These are phyloP conservation scores for Dalbergia cochinchinensis DNA, from an alignment of 306 rosid species.

Conservation along the genomic window DNA sequence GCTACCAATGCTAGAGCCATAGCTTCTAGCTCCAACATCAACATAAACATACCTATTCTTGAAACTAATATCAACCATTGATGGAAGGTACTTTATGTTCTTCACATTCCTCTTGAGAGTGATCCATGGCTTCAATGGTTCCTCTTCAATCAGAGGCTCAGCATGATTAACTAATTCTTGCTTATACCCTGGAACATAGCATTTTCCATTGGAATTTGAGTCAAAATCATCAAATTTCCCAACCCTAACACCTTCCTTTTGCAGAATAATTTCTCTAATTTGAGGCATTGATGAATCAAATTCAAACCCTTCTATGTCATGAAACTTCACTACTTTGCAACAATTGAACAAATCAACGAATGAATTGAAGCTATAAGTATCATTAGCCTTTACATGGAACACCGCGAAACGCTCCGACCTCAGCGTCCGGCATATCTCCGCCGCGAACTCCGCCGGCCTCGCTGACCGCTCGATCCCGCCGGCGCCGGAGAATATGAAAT, in stretches of 20 bases:
- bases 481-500: constrained; percentile 74
- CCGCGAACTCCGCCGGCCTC: constrained; percentile 57
- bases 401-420: constrained; percentile 88
- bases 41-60: constrained; percentile 80
- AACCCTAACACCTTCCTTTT: constrained; percentile 50
- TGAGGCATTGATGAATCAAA: constrained; percentile 70
- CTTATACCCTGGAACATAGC: constrained; percentile 72
- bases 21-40: constrained; percentile 94
- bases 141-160: constrained; percentile 72
- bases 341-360: constrained; percentile 79
- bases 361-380: constrained; percentile 87
- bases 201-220: constrained; percentile 48
- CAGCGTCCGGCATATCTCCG: constrained; percentile 74
- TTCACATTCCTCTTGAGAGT: constrained; percentile 84
- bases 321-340: constrained; percentile 69
- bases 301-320: constrained; percentile 62
- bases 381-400: constrained; percentile 82
- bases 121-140: constrained; percentile 93
- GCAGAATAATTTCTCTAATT: constrained; percentile 68
- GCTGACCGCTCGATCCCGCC: constrained; percentile 62
- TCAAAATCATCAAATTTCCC: constrained; percentile 10
- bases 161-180: constrained; percentile 62
- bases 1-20: constrained; percentile 93
- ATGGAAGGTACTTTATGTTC: constrained; percentile 76
- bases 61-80: constrained; percentile 87